A percentile compares a stretch with the other conserved stretches of the same genome.
Evolutionary conservation across 768 basidiomycete species (phyloP).

Genomic region (Symmetrospora coprosmae): DNA sequence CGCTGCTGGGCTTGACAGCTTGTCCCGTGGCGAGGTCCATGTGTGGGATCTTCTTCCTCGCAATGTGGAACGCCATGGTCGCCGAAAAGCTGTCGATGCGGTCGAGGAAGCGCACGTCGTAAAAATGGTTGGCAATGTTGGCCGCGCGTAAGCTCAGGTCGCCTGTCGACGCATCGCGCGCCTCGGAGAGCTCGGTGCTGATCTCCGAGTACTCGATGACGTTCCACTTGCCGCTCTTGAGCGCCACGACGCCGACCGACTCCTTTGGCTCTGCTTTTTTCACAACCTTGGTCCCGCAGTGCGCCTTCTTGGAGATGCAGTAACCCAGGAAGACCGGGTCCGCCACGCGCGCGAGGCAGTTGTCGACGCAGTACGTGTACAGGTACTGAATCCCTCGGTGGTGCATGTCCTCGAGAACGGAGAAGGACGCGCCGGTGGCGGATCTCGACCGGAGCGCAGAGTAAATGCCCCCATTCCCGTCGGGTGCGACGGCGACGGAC

Average conservation of each 20-base stretch:
- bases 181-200: conserved; percentile 66
- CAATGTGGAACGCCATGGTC: conserved; percentile 90
- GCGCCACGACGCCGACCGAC: conserved; percentile 85
- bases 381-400: conserved; percentile 67
- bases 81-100: conserved; percentile 65
- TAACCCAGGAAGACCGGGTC: conserved; percentile 95
- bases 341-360: conserved; percentile 92
- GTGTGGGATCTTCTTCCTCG: conserved; percentile 87
- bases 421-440: conserved; percentile 43
- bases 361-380: conserved; percentile 95
- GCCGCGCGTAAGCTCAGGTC: conserved; percentile 82
- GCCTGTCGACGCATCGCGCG: conserved; percentile 48
- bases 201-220: conserved; percentile 99
- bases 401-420: conserved; percentile 70
- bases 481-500: conserved; percentile 82
- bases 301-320: conserved; percentile 71
- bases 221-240: conserved; percentile 64
- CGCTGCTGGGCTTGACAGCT: conserved; percentile 60
- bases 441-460: conserved; percentile 59
- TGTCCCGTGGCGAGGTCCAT: conserved; percentile 57
- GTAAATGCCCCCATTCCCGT: conserved; percentile 95
- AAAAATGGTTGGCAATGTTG: conserved; percentile 98
- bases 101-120: conserved; percentile 71
- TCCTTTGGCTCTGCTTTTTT: conserved; percentile 74
- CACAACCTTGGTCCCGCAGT: conserved; percentile 92